These are phyloP conservation scores for Pichia sp. DNA, from an alignment of 1,139 yeast genomes.

Conservation along the genomic window DNA sequence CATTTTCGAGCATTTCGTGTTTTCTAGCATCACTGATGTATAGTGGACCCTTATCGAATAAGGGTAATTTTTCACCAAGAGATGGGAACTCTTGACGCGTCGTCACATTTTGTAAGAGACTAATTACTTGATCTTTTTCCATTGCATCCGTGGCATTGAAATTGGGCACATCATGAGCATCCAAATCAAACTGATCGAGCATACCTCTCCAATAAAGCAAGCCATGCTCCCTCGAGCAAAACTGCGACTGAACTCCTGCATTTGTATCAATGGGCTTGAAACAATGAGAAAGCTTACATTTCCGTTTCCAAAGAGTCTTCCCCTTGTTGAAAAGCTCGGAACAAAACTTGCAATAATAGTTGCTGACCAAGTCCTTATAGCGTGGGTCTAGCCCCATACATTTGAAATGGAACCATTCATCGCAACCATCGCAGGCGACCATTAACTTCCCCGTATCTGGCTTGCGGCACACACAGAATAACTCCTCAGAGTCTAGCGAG, in stretches of 20 bases:
- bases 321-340: conserved; percentile 38
- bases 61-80: conserved; percentile 30
- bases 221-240: conserved; percentile 75
- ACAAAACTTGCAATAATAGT: conserved; percentile 74
- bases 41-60: conserved; percentile 13
- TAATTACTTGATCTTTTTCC: conserved; percentile 18
- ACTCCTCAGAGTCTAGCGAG: conserved; percentile 45
- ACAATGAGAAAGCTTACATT: conserved; percentile 62
- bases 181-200: no score
- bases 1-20: conserved; percentile 12
- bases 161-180: background rate
- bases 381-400: conserved; percentile 60
- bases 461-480: conserved; percentile 72
- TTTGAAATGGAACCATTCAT: conserved; percentile 87
- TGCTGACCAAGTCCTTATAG: conserved; percentile 51
- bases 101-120: conserved; percentile 16
- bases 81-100: conserved; percentile 26
- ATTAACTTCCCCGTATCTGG: conserved; percentile 78
- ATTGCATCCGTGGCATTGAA: conserved; percentile 7
- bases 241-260: conserved; percentile 44
- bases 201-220: conserved; percentile 37
- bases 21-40: conserved; percentile 25
- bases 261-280: conserved; percentile 50
- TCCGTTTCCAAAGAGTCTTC: conserved; percentile 60
- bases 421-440: conserved; percentile 94